phyloP scores from a whole-genome alignment of 805 yeast species.

The Cephaloascus fragrans region DNA sequence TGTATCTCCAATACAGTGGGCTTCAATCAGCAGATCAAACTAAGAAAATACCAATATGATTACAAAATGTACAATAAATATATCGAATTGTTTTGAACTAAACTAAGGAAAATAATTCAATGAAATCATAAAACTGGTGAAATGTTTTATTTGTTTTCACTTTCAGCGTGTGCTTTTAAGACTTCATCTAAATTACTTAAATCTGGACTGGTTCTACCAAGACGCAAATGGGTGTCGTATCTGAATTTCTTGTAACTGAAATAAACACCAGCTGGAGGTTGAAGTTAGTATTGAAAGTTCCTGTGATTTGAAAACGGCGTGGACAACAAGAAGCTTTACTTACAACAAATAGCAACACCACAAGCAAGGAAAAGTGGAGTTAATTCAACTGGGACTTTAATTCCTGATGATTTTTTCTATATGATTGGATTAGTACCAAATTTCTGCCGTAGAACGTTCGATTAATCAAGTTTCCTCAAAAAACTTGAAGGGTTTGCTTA shows the following conservation, averaged over 20 bases:
- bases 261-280: constrained; percentile 26
- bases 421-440: not conserved
- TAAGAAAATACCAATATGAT: too few species aligned
- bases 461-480: too few species aligned
- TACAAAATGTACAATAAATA: too few species aligned
- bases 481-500: not conserved
- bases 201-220: constrained; percentile 36
- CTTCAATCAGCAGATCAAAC: too few species aligned
- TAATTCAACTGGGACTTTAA: constrained; percentile 41
- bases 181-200: constrained; percentile 3
- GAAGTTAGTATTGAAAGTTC: too few species aligned
- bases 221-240: constrained; percentile 38
- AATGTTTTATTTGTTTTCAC: not conserved
- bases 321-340: not conserved
- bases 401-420: constrained; percentile 3
- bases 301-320: too few species aligned
- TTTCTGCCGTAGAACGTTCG: too few species aligned
- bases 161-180: constrained; percentile 2
- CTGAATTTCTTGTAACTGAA: constrained; percentile 42
- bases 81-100: too few species aligned
- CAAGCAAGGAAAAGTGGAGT: constrained; percentile 50
- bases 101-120: too few species aligned
- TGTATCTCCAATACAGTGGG: too few species aligned
- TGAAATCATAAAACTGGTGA: not conserved
- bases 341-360: constrained; percentile 34